Conservation (phyloP, 1,284 basidiomycete species). For the Sporisorium iseilematis-ciliati region DNA sequence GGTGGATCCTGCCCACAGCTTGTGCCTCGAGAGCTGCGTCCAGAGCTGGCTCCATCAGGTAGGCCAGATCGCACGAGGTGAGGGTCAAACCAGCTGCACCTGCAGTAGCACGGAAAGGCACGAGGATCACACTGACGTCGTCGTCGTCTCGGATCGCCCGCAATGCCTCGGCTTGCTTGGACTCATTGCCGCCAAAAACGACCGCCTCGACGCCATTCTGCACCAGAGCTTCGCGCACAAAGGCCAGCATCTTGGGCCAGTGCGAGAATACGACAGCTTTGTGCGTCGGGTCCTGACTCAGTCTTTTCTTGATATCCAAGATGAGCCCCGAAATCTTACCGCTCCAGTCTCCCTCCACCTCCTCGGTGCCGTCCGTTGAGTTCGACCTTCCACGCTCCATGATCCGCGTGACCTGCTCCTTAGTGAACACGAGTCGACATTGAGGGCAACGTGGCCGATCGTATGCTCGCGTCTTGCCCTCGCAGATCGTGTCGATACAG, state of each 20-base stretch:
- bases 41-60: constrained; percentile 54
- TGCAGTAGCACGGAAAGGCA: constrained; percentile 53
- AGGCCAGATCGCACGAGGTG: constrained; percentile 50
- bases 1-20: constrained; percentile 49
- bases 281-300: constrained; percentile 34
- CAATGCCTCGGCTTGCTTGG: constrained; percentile 41
- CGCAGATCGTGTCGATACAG: constrained; percentile 44
- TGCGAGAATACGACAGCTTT: constrained; percentile 59
- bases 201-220: constrained; percentile 43
- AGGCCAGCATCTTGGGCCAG: constrained; percentile 52
- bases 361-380: constrained; percentile 12
- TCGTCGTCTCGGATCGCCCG: constrained; percentile 51
- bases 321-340: constrained; percentile 59
- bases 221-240: constrained; percentile 41
- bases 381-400: constrained; percentile 34
- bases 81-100: constrained; percentile 58
- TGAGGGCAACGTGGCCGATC: constrained; percentile 25
- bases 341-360: constrained; percentile 49
- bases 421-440: constrained; percentile 38
- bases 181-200: constrained; percentile 39
- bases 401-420: constrained; percentile 37
- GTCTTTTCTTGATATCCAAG: constrained; percentile 30
- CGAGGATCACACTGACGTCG: constrained; percentile 41
- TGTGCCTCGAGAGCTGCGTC: constrained; percentile 53
- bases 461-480: constrained; percentile 10